A percentile compares a stretch with the other conserved stretches of the same genome.
These are phyloP conservation scores for Phellopilus nigrolimitatus DNA, from an alignment of 1,284 basidiomycete genomes.

Conservation along the genomic window DNA sequence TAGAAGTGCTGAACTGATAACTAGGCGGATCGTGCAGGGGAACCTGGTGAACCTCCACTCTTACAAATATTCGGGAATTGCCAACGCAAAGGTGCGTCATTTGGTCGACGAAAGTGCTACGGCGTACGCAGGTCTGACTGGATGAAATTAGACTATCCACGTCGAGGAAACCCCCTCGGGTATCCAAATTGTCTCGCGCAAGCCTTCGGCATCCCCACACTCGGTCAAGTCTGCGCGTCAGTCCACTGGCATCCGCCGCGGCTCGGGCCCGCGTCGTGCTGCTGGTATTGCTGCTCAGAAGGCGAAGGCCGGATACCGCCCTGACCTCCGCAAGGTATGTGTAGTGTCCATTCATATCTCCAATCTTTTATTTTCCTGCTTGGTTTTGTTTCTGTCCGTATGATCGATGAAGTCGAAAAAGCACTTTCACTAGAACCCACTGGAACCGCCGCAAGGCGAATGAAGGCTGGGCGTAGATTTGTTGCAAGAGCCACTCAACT, in stretches of 20 bases:
- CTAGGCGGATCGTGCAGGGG: slow-evolving; percentile 44
- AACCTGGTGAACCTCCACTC: slow-evolving; percentile 87
- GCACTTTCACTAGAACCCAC: slow-evolving; percentile 28
- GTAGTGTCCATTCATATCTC: background rate
- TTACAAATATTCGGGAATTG: slow-evolving; percentile 83
- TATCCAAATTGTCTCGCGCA: slow-evolving; percentile 66
- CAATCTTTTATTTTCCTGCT: slow-evolving; percentile 21
- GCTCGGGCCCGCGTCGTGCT: slow-evolving; percentile 72
- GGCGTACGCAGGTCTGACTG: slow-evolving; percentile 1
- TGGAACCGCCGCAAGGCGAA: slow-evolving; percentile 47
- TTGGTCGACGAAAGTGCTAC: background rate
- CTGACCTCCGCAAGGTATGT: slow-evolving; percentile 72
- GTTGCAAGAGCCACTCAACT: slow-evolving; percentile 24
- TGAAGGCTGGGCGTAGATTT: slow-evolving; percentile 57
- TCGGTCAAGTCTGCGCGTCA: slow-evolving; percentile 46
- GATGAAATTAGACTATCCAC: slow-evolving; percentile 52
- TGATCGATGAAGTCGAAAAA: slow-evolving; percentile 46
- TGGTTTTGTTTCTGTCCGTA: slow-evolving; percentile 47
- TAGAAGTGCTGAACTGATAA: slow-evolving; percentile 1
- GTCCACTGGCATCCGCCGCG: slow-evolving; percentile 57
- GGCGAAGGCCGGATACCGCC: slow-evolving; percentile 74
- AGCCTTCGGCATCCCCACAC: slow-evolving; percentile 56
- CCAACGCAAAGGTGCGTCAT: slow-evolving; percentile 68
- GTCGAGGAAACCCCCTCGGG: slow-evolving; percentile 57
- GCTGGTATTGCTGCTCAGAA: slow-evolving; percentile 64